phyloP scores from a whole-genome alignment of 2,329 filamentous ascomycete genomes.

The Penicillium glabrum region DNA sequence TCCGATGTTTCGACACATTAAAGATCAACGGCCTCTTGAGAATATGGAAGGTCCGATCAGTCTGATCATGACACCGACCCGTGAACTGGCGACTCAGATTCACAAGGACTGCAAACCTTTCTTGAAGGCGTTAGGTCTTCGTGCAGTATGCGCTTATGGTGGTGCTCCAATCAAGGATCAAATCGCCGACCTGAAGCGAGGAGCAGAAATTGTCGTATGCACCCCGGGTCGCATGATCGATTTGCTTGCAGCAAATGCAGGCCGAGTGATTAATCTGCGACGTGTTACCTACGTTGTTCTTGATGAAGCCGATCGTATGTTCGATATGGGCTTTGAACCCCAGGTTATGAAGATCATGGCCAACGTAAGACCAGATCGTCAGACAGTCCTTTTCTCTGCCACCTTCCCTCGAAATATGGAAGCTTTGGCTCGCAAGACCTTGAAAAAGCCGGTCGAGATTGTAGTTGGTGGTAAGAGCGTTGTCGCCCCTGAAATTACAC shows the following conservation, averaged over 20 bases:
- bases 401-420: constrained; percentile 96
- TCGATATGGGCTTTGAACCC: constrained; percentile 98
- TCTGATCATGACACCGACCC: constrained; percentile 88
- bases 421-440: constrained; percentile 80
- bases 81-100: constrained; percentile 91
- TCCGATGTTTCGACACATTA: constrained; percentile 97
- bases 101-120: constrained; percentile 94
- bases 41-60: constrained; percentile 84
- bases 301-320: constrained; percentile 98
- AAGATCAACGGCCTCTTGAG: constrained; percentile 81
- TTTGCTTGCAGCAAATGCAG: constrained; percentile 86
- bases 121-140: constrained; percentile 78
- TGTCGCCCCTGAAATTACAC: constrained; percentile 73
- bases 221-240: constrained; percentile 96
- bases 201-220: constrained; percentile 91
- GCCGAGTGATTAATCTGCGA: constrained; percentile 87
- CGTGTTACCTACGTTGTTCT: constrained; percentile 92
- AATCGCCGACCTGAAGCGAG: constrained; percentile 93
- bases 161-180: constrained; percentile 96
- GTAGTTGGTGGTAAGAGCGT: constrained; percentile 81
- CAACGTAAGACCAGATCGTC: constrained; percentile 86
- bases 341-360: constrained; percentile 96
- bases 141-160: constrained; percentile 89
- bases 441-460: constrained; percentile 85
- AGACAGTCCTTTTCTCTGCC: constrained; percentile 93